phyloP scores from a whole-genome alignment of 768 basidiomycete species.

The Auricularia cornea region DNA sequence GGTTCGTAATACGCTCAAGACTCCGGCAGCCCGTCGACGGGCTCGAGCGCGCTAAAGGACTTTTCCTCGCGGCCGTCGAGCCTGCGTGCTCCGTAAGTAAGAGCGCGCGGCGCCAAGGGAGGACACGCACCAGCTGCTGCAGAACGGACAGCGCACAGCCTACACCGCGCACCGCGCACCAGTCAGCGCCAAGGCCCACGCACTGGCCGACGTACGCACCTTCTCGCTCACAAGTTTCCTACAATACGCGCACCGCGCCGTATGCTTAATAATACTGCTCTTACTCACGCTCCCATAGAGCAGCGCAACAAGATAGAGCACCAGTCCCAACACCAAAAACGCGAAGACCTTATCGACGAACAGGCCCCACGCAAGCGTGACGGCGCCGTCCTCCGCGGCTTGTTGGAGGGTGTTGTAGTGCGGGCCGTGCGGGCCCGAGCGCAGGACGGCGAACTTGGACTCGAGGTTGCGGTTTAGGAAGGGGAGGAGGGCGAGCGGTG shows the following conservation, averaged over 20 bases:
- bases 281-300: conserved; percentile 29
- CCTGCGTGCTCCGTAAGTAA: no score
- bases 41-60: not conserved
- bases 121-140: conserved; percentile 27
- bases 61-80: conserved; percentile 34
- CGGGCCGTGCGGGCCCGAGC: conserved; percentile 23
- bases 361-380: conserved; percentile 28
- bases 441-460: conserved; percentile 34
- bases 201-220: conserved; percentile 18
- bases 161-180: conserved; percentile 6
- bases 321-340: conserved; percentile 32
- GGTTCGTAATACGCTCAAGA: no score
- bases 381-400: conserved; percentile 37
- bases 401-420: conserved; percentile 38
- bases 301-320: conserved; percentile 30
- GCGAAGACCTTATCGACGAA: conserved; percentile 32
- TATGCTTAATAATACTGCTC: conserved; percentile 35
- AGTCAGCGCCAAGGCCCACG: no score
- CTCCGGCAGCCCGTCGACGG: no score
- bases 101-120: no score
- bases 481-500: conserved; percentile 34
- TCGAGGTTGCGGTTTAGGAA: conserved; percentile 36
- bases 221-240: conserved; percentile 35
- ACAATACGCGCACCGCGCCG: conserved; percentile 34
- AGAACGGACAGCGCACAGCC: conserved; percentile 34